These are phyloP conservation scores for Williopsis jadinii DNA, from an alignment of 1,139 yeast genomes.

Conservation along the genomic window DNA sequence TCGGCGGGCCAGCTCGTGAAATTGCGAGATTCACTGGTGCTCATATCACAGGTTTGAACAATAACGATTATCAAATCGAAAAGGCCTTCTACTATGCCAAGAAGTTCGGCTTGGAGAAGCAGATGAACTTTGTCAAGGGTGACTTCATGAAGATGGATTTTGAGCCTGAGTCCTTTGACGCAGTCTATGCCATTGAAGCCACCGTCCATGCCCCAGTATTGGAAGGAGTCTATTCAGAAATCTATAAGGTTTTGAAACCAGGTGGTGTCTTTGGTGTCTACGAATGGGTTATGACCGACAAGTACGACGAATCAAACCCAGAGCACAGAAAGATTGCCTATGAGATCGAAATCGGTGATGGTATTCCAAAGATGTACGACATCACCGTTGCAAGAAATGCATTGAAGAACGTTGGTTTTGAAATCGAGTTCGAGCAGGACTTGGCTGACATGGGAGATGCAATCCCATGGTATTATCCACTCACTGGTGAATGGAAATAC, in stretches of 20 bases:
- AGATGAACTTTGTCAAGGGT: slow-evolving; percentile 86
- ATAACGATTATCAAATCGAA: slow-evolving; percentile 94
- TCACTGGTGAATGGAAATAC: slow-evolving; percentile 88
- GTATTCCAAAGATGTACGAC: slow-evolving; percentile 94
- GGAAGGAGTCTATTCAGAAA: slow-evolving; percentile 94
- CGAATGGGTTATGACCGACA: slow-evolving; percentile 98
- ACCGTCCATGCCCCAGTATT: slow-evolving; percentile 96
- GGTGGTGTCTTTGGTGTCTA: slow-evolving; percentile 97
- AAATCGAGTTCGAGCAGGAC: slow-evolving; percentile 67
- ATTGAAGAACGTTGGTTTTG: slow-evolving; percentile 80
- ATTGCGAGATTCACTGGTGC: slow-evolving; percentile 88
- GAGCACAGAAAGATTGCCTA: slow-evolving; percentile 94
- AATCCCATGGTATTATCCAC: slow-evolving; percentile 97
- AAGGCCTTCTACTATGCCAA: slow-evolving; percentile 83
- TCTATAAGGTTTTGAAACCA: slow-evolving; percentile 92
- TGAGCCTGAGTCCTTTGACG: slow-evolving; percentile 82
- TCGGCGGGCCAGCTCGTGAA: slow-evolving; percentile 98
- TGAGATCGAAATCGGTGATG: slow-evolving; percentile 97
- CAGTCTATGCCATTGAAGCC: slow-evolving; percentile 97
- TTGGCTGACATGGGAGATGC: slow-evolving; percentile 78
- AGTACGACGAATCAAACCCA: slow-evolving; percentile 77
- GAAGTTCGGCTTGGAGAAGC: slow-evolving; percentile 56
- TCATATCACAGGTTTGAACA: slow-evolving; percentile 83
- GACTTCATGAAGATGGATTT: slow-evolving; percentile 99
- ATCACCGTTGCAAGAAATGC: slow-evolving; percentile 85